Evolutionary conservation across 768 basidiomycete genomes (phyloP), one percentile per base, ranked within the genome.

Genomic region (Lactarius indigo): DNA sequence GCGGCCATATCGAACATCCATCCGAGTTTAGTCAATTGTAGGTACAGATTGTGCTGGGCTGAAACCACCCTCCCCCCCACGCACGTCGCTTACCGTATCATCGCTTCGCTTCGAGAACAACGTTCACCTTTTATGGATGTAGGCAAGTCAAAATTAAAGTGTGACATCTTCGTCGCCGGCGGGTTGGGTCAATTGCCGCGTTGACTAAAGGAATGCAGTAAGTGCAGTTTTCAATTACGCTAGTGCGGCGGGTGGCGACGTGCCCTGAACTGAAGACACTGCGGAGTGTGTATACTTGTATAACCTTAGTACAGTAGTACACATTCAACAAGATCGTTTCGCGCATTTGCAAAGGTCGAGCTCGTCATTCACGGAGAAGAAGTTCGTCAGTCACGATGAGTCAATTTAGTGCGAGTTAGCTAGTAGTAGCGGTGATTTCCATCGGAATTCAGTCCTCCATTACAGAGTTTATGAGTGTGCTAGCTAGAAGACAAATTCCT

Each of bases 321-420:
- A 2, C 35, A 12, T 35, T 35, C 47, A 23, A 4, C 26, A 50
- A n/a, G n/a, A n/a, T 52, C 50, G 26, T 52, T 44, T 57, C 31
- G 23, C n/a, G 50, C 39, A 56, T 63, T 63, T 63, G 62, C 55
- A 63, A 64, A 17, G 10, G 10, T 35, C 44, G 44, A 33, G 56
- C 17, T 37, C 57, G 5, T n/a, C 26, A n/a, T n/a, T n/a, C n/a
- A 44, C 18, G 23, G 23, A 4, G 5, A 15, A 50, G 10, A 15
- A 50, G n/a, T 35, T 10, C 12, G 33, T 35, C 33, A 35, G 31
- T 31, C 31, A 31, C 31, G 31, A 31, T 31, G 31, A 31, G 35
- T 35, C 35, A 35, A 13, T 35, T 35, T 35, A 35, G 35, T 35
- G 42, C 18, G n/a, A n/a, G n/a, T n/a, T n/a, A n/a, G n/a, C n/a